Evolutionary conservation across 73 alveolate species (phyloP).

Genomic region (Tetrahymena elliotti): DNA sequence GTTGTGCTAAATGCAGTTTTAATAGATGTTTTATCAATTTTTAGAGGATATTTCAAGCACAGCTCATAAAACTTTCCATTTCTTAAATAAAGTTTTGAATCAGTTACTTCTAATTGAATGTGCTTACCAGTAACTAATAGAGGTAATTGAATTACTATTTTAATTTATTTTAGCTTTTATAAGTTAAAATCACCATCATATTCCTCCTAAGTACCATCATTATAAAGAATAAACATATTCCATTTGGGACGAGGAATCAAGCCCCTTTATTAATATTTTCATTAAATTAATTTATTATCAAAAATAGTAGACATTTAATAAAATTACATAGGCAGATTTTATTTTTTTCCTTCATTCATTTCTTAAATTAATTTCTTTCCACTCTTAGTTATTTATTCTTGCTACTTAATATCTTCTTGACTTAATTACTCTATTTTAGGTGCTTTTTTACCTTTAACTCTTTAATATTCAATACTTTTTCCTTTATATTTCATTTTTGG

Average conservation of each 20-base stretch:
- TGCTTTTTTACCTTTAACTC: conserved; percentile 53
- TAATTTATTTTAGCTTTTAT: neutral
- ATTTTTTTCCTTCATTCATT: conserved; percentile 29
- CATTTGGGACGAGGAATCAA: conserved; percentile 18
- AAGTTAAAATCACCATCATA: conserved; percentile 17
- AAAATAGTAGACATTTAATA: neutral
- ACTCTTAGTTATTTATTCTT: conserved; percentile 11
- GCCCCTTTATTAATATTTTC: neutral
- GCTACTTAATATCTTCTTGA: conserved; percentile 31
- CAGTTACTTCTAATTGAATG: conserved; percentile 13
- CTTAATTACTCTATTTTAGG: conserved; percentile 37
- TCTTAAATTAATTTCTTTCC: conserved; percentile 7
- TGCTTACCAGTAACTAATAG: conserved; percentile 37
- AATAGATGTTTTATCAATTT: neutral
- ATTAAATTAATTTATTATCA: neutral
- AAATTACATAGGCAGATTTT: neutral
- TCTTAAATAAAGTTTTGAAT: conserved; percentile 1
- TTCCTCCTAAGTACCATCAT: conserved; percentile 15
- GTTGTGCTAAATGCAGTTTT: conserved; percentile 20
- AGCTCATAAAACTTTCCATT: conserved; percentile 33
- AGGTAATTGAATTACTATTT: conserved; percentile 9
- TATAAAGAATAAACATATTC: conserved; percentile 11
- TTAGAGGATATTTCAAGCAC: conserved; percentile 14
- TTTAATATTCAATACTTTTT: conserved; percentile 28
- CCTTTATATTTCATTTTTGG: conserved; percentile 49